These are phyloP conservation scores for Poa pratensis DNA, from an alignment of 176 grass and related monocot species.

Conservation along the genomic window DNA sequence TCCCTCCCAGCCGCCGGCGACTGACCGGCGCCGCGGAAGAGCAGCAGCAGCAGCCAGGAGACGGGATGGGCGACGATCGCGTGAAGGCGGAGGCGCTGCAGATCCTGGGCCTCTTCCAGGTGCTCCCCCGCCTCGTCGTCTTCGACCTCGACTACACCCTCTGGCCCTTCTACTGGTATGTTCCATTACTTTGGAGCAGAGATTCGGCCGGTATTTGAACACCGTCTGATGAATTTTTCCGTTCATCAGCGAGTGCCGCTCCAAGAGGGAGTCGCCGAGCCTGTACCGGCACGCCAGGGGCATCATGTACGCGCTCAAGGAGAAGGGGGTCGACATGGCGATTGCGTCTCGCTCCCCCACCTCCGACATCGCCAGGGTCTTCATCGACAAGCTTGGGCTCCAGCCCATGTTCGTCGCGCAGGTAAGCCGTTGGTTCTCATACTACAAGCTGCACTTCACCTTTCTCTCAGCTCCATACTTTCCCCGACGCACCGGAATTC, in stretches of 20 bases:
- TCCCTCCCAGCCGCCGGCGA: slow-evolving; percentile 8
- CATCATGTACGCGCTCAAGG: slow-evolving; percentile 89
- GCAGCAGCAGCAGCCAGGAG: slow-evolving; percentile 15
- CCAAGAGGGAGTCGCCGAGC: slow-evolving; percentile 75
- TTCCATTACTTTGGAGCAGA: too few relatives aligned
- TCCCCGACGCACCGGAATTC: neutral
- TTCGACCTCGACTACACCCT: slow-evolving; percentile 99
- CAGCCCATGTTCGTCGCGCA: slow-evolving; percentile 74
- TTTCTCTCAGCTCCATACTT: neutral
- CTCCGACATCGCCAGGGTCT: slow-evolving; percentile 78
- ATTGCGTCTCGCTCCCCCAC: slow-evolving; percentile 89
- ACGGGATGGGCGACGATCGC: slow-evolving; percentile 62
- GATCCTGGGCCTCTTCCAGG: slow-evolving; percentile 72
- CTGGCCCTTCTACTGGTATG: slow-evolving; percentile 96
- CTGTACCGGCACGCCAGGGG: slow-evolving; percentile 86
- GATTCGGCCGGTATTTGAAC: too few relatives aligned
- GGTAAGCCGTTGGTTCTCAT: slow-evolving; percentile 40
- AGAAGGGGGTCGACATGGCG: slow-evolving; percentile 89
- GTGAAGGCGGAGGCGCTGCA: slow-evolving; percentile 82
- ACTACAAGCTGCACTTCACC: neutral
- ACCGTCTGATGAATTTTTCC: neutral
- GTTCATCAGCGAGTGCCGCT: slow-evolving; percentile 75
- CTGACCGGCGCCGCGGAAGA: neutral
- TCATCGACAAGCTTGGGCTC: slow-evolving; percentile 79
- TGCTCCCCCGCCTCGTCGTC: slow-evolving; percentile 81